Conservation (phyloP, 202 grass and related monocot species). For the Schoenoplectus triqueter region DNA sequence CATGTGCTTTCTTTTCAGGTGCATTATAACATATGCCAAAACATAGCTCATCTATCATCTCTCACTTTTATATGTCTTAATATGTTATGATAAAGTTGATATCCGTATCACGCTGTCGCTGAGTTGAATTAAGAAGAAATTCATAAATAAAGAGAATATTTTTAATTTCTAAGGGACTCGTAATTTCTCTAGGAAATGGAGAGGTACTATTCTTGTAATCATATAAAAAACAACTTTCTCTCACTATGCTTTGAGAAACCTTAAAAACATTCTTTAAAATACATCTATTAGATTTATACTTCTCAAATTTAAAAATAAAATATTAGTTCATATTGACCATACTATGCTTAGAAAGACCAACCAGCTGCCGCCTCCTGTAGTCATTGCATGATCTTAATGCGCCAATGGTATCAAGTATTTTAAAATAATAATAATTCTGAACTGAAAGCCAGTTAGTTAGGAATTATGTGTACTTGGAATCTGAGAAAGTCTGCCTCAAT, state of each 20-base stretch:
- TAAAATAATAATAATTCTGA: slow-evolving; percentile 23
- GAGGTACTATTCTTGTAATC: not conserved
- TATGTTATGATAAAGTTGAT: not conserved
- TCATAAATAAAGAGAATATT: not conserved
- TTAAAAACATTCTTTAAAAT: slow-evolving; percentile 26
- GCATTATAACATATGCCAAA: not conserved
- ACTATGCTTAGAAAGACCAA: slow-evolving; percentile 7
- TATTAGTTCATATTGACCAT: slow-evolving; percentile 32
- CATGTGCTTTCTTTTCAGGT: not conserved
- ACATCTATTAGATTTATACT: not conserved
- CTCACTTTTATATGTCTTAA: not conserved
- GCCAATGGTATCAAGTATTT: slow-evolving; percentile 1
- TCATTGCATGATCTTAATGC: slow-evolving; percentile 17
- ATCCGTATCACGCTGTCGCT: no score
- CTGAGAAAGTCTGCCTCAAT: slow-evolving; percentile 33
- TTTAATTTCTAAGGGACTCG: not conserved
- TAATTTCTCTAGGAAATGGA: slow-evolving; percentile 2
- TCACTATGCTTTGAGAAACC: slow-evolving; percentile 2
- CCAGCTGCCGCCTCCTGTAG: not conserved
- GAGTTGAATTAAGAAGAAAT: not conserved
- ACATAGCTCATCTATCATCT: not conserved
- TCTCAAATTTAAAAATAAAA: slow-evolving; percentile 6
- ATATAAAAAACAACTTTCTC: not conserved
- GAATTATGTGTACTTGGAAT: slow-evolving; percentile 33
- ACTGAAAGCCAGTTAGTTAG: slow-evolving; percentile 32